Conservation (phyloP, 2,329 filamentous ascomycete genomes). For the Helicocarpus griseus region DNA sequence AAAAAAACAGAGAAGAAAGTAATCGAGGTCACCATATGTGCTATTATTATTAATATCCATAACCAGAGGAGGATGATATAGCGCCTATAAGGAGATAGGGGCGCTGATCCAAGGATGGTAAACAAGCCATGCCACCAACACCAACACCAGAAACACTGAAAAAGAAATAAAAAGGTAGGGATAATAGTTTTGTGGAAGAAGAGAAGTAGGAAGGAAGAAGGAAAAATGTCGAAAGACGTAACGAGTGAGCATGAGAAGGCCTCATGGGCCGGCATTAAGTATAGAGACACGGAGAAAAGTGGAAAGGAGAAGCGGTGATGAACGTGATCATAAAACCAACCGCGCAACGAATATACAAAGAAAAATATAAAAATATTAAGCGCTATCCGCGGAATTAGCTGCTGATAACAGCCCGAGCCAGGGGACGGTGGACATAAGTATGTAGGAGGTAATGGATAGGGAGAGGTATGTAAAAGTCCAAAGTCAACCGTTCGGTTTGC, state of each 20-base stretch:
- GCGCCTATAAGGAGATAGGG: background rate
- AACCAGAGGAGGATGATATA: background rate
- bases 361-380: background rate
- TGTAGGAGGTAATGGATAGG: background rate
- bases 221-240: background rate
- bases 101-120: background rate
- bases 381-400: background rate
- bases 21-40: background rate
- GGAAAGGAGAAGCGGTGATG: too few relatives aligned
- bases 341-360: background rate
- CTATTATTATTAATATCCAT: background rate
- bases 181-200: slow-evolving; percentile 1
- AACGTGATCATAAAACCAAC: background rate
- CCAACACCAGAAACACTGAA: background rate
- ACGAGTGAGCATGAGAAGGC: background rate
- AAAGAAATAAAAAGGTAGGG: slow-evolving; percentile 3
- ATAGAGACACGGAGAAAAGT: background rate
- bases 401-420: background rate
- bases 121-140: background rate
- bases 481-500: background rate
- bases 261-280: background rate
- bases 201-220: background rate
- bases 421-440: background rate
- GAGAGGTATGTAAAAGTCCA: background rate
- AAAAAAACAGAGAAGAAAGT: background rate